Percentiles rank a stretch among this genome's conserved stretches.
phyloP scores from a whole-genome alignment of 257 asterid species.

The Petrea volubilis region DNA sequence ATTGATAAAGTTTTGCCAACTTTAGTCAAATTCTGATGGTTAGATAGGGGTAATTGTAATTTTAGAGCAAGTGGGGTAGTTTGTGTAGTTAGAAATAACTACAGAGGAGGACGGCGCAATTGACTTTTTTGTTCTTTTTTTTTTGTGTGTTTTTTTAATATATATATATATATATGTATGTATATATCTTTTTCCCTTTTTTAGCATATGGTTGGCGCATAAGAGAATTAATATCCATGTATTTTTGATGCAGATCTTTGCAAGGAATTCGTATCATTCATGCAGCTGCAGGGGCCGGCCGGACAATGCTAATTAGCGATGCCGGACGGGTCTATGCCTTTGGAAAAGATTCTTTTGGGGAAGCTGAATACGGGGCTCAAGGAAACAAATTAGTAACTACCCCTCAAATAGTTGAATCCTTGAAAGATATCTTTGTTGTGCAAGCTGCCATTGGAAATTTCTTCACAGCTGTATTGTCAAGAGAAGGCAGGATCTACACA shows the following conservation, averaged over 20 bases:
- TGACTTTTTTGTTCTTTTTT: too few relatives aligned
- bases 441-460: constrained; percentile 98
- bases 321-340: constrained; percentile 83
- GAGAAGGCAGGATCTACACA: constrained; percentile 93
- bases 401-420: constrained; percentile 86
- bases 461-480: constrained; percentile 91
- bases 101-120: too few relatives aligned
- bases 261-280: constrained; percentile 88
- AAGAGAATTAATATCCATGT: constrained; percentile 23
- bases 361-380: constrained; percentile 75
- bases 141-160: too few relatives aligned
- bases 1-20: too few relatives aligned
- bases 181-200: too few relatives aligned
- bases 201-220: not conserved
- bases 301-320: constrained; percentile 89
- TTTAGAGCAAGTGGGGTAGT: too few relatives aligned
- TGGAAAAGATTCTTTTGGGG: constrained; percentile 92
- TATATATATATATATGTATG: too few relatives aligned
- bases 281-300: constrained; percentile 93
- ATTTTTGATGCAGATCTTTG: constrained; percentile 68
- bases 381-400: constrained; percentile 66
- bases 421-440: constrained; percentile 89
- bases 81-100: too few relatives aligned
- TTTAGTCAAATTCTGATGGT: too few relatives aligned
- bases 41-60: too few relatives aligned